phyloP scores from a whole-genome alignment of 2,329 filamentous ascomycete species.

The Botrytis squamosa region DNA sequence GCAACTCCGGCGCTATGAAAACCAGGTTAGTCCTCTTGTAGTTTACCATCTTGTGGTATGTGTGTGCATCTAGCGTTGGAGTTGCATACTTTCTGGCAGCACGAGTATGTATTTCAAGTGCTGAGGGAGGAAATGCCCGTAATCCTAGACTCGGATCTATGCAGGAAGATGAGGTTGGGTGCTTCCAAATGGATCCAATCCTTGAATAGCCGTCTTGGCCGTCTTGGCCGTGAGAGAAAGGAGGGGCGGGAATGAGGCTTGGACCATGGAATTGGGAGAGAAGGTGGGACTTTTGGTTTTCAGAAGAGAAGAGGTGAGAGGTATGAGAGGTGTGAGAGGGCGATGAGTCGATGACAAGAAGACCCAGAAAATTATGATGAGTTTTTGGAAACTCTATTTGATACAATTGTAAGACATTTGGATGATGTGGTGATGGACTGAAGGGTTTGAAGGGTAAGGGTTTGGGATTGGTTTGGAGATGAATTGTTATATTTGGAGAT shows the following conservation, averaged over 20 bases:
- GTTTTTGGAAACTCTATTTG: background rate
- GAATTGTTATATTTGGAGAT: background rate
- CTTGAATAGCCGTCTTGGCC: background rate
- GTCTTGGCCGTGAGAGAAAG: background rate
- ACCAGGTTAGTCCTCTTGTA: too few relatives aligned
- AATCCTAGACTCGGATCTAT: constrained; percentile 11
- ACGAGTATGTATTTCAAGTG: background rate
- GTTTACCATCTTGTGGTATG: too few relatives aligned
- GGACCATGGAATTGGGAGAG: background rate
- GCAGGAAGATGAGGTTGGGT: background rate
- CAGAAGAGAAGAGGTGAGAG: background rate
- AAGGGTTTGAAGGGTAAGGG: background rate
- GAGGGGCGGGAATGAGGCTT: background rate
- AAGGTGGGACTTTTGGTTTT: background rate
- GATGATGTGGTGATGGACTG: background rate
- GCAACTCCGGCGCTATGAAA: too few relatives aligned
- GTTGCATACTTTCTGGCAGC: too few relatives aligned
- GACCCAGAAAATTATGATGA: background rate
- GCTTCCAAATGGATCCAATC: background rate
- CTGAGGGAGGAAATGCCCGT: background rate
- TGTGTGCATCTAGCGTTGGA: too few relatives aligned
- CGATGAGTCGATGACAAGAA: background rate
- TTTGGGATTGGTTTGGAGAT: too few relatives aligned
- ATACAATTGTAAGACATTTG: background rate
- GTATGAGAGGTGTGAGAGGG: too few relatives aligned